Evolutionary conservation across 257 asterid genomes (phyloP).

Genomic region (Solanum dulcamara): DNA sequence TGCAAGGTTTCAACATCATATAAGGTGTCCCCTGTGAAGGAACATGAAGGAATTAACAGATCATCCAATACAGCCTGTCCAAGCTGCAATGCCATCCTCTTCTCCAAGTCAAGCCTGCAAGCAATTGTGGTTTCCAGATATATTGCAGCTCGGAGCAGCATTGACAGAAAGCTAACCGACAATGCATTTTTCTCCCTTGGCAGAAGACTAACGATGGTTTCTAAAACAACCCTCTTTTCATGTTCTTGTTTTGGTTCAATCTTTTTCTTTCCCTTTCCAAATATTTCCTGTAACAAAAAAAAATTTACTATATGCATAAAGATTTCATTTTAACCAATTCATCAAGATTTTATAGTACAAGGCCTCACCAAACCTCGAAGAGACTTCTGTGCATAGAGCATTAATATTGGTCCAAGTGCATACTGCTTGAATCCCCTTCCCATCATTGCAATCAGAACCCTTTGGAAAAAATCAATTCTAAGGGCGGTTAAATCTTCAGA

Average conservation of each 20-base stretch:
- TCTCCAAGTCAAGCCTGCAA: conserved; percentile 83
- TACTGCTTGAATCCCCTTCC: conserved; percentile 66
- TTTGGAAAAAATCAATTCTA: conserved; percentile 61
- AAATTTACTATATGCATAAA: neutral
- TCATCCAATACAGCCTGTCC: conserved; percentile 79
- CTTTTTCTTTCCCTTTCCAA: conserved; percentile 65
- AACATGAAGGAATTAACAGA: conserved; percentile 57
- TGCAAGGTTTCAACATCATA: conserved; percentile 72
- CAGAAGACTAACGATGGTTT: conserved; percentile 72
- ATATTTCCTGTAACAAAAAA: conserved; percentile 42
- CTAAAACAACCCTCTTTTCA: conserved; percentile 70
- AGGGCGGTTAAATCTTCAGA: conserved; percentile 70
- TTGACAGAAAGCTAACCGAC: conserved; percentile 78
- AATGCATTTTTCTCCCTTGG: conserved; percentile 62
- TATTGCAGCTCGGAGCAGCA: conserved; percentile 77
- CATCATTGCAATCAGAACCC: conserved; percentile 72
- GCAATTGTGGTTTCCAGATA: conserved; percentile 72
- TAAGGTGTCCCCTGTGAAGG: conserved; percentile 57
- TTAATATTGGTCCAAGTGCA: conserved; percentile 68
- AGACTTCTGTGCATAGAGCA: conserved; percentile 77
- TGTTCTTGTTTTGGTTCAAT: conserved; percentile 60
- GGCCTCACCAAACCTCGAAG: conserved; percentile 94
- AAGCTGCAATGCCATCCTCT: conserved; percentile 58
- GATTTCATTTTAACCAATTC: neutral
- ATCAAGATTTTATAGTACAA: conserved; percentile 9